Conservation (phyloP, 345 rosid genomes). For the Populus deltoides region DNA sequence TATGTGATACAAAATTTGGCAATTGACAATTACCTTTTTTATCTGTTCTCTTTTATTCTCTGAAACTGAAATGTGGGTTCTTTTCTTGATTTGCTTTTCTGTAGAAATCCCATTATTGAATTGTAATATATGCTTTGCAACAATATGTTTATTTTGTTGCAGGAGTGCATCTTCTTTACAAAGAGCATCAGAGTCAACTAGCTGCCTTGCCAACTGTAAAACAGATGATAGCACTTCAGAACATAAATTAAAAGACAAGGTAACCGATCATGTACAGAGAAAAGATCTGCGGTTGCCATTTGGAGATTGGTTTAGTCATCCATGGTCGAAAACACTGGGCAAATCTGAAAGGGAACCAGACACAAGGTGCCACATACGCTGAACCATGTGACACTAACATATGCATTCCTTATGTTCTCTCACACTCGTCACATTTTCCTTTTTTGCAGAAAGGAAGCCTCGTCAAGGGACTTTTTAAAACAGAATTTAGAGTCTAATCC, state of each 20-base stretch:
- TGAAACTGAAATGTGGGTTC: background rate
- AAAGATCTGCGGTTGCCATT: conserved; percentile 55
- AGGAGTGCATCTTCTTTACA: conserved; percentile 75
- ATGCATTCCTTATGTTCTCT: conserved; percentile 3
- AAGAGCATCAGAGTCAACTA: conserved; percentile 52
- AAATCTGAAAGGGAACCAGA: conserved; percentile 31
- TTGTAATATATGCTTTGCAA: background rate
- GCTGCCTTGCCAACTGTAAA: conserved; percentile 34
- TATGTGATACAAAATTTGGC: background rate
- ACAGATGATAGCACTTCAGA: conserved; percentile 33
- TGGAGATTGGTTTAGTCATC: conserved; percentile 59
- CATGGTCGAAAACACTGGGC: conserved; percentile 40
- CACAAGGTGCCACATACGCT: conserved; percentile 33
- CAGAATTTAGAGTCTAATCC: conserved; percentile 52
- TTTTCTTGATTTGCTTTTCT: background rate
- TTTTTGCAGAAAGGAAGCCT: conserved; percentile 28
- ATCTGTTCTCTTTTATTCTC: background rate
- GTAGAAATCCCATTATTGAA: background rate
- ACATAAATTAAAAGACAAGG: conserved; percentile 34
- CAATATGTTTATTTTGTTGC: conserved; percentile 13
- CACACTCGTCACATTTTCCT: conserved; percentile 3
- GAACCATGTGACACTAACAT: background rate
- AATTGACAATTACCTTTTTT: background rate
- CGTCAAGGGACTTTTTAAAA: conserved; percentile 30
- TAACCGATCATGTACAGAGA: conserved; percentile 25